Conservation (phyloP, 78 protist species). For the Dictyostelium capitatum region DNA sequence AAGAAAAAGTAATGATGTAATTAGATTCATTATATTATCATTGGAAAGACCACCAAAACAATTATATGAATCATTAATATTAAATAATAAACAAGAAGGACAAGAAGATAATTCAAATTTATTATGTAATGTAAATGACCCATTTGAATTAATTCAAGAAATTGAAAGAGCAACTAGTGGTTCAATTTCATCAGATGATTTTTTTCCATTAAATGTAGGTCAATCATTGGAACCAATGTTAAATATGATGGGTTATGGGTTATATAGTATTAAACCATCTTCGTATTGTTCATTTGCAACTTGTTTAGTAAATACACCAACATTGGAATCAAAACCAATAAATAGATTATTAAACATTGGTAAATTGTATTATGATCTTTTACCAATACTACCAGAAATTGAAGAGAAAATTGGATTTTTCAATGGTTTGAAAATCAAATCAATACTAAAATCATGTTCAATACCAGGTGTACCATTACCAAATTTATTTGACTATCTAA, state of each 20-base stretch:
- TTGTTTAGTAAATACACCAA: conserved; percentile 37
- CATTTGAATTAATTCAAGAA: conserved; percentile 71
- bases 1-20: conserved; percentile 46
- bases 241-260: conserved; percentile 74
- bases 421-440: conserved; percentile 59
- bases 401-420: conserved; percentile 77
- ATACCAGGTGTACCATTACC: conserved; percentile 49
- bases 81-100: background rate
- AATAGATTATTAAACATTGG: conserved; percentile 49
- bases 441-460: conserved; percentile 17
- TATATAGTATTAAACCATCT: conserved; percentile 61
- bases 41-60: conserved; percentile 81
- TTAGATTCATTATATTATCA: conserved; percentile 63
- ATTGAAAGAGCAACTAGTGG: conserved; percentile 44
- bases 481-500: conserved; percentile 68
- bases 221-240: conserved; percentile 74
- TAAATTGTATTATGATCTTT: conserved; percentile 36
- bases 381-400: conserved; percentile 44
- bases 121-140: conserved; percentile 40
- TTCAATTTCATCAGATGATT: conserved; percentile 29
- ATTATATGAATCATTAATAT: conserved; percentile 19
- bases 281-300: conserved; percentile 79
- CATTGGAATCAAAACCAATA: conserved; percentile 45
- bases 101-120: background rate
- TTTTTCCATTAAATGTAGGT: conserved; percentile 50